Base-by-base conservation (phyloP, 2,329 filamentous ascomycete species). In the Alternaria novae-zelandiae region DNA sequence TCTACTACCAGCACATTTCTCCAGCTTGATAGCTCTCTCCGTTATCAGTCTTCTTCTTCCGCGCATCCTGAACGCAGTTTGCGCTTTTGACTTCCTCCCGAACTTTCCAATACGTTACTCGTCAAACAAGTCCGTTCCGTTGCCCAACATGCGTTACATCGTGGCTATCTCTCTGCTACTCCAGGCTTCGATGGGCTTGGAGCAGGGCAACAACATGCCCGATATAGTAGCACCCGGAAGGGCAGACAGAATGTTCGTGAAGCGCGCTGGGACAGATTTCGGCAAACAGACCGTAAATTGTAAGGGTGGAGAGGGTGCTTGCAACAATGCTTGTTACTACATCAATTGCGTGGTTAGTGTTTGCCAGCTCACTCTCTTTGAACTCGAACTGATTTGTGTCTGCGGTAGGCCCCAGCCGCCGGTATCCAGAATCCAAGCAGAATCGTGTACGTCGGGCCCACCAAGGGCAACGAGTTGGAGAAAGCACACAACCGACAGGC, bases 241-340 rank as follows among this genome's bases (percentile, higher is more conserved):
- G 7, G 30, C 6, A 36, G 30, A 36, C 13, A 36, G 30, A 36
- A 36, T 36, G 13, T 36, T 36, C 2, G 13, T 36, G 13, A 36
- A 36, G 46, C 59, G 49, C 26, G 57, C 61, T 47, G 30, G 21
- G n/a, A 57, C 6, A 7, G 67, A 69, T 54, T 57, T 45, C 30
- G 63, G 67, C 6, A 66, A 45, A 6, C 66, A 50, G 25, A 45
- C 64, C 9, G 32, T 64, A 21, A 57, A 57, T 28, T 69, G 65
- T 54, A 6, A 15, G 20, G 43, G 47, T 41, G 25, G 56, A 25
- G 67, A 67, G 46, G 30, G 46, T 28, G 65, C 67, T 20, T 69
- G 65, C 54, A 69, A 69, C 54, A 69, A 69, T 57, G 65, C 67
- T 15, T 69, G 65, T 53, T 69, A 55, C 44, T 67, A 69, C 51